Evolutionary conservation across 306 rosid genomes (phyloP), one percentile per base, ranked within the genome.

Genomic region (Quillaja saponaria): DNA sequence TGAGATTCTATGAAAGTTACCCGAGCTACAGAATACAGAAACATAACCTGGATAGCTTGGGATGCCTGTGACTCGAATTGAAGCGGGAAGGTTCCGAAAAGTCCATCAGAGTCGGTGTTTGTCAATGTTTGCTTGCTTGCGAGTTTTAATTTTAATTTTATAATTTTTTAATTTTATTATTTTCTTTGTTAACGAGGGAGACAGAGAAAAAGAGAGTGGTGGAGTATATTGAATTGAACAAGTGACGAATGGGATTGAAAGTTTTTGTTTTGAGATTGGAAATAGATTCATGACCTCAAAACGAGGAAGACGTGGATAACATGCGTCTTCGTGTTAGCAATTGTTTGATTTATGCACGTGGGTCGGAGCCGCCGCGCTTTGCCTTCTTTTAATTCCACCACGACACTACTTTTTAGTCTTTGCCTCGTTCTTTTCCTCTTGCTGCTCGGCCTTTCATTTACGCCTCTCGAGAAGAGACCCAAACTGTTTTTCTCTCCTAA

Each of bases 311-410:
- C 88, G 90, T 79, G 90, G 94, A 81, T 85, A 69, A 78, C 64
- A 41, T 17, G 4, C 7, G 3, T 41, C 20, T 57, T 13, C 3
- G 13, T 8, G 5, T 61, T 55, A 49, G 1, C 5, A 2, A 31
- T 40, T 25, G n/a, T 7, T 13, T 5, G 8, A 5, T 15, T 54
- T 13, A 13, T 3, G 12, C 84, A 67, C 86, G 66, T 78, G 76
- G 89, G 82, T 81, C 84, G 80, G 90, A 59, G 80, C 84, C 69
- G 58, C n/a, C n/a, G n/a, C n/a, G n/a, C n/a, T n/a, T n/a, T n/a
- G n/a, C n/a, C n/a, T n/a, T n/a, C n/a, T n/a, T n/a, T n/a, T n/a
- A n/a, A n/a, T n/a, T n/a, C n/a, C n/a, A n/a, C n/a, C n/a, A n/a
- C n/a, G n/a, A n/a, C n/a, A n/a, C n/a, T n/a, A n/a, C n/a, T n/a